Conservation (phyloP, 352 stramenopile genomes). For the Pythium pectinolyticum region DNA sequence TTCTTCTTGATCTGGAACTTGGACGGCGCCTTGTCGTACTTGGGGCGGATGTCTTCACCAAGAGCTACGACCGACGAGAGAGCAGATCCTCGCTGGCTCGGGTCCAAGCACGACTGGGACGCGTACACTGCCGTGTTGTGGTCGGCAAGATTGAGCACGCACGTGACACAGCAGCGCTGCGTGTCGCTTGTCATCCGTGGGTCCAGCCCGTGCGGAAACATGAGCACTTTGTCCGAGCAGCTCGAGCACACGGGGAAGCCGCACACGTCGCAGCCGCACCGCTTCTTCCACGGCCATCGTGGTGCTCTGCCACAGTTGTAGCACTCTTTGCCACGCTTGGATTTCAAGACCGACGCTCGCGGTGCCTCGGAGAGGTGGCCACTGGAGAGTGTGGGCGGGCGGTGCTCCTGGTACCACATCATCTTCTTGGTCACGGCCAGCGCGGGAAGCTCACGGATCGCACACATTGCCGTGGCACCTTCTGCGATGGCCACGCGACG, state of each 20-base stretch:
- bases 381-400: slow-evolving; percentile 9
- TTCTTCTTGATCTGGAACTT: slow-evolving; percentile 20
- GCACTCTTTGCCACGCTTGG: slow-evolving; percentile 8
- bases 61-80: slow-evolving; percentile 10
- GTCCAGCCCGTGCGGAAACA: slow-evolving; percentile 11
- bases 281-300: slow-evolving; percentile 18
- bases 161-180: slow-evolving; percentile 15
- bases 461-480: slow-evolving; percentile 2
- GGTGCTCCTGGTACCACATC: slow-evolving; percentile 23
- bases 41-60: slow-evolving; percentile 21
- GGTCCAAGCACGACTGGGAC: slow-evolving; percentile 18
- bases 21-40: slow-evolving; percentile 24
- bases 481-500: slow-evolving; percentile 13
- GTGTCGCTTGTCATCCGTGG: slow-evolving; percentile 7
- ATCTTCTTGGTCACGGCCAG: slow-evolving; percentile 28
- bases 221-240: slow-evolving; percentile 6
- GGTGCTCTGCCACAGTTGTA: slow-evolving; percentile 10
- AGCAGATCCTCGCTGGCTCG: slow-evolving; percentile 16
- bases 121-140: slow-evolving; percentile 14
- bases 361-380: background rate
- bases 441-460: slow-evolving; percentile 16
- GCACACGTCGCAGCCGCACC: slow-evolving; percentile 9
- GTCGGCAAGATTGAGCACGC: slow-evolving; percentile 3
- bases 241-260: slow-evolving; percentile 9
- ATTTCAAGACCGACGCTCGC: background rate